Conservation (phyloP, 2,329 filamentous ascomycete genomes). For the Balansia obtecta region DNA sequence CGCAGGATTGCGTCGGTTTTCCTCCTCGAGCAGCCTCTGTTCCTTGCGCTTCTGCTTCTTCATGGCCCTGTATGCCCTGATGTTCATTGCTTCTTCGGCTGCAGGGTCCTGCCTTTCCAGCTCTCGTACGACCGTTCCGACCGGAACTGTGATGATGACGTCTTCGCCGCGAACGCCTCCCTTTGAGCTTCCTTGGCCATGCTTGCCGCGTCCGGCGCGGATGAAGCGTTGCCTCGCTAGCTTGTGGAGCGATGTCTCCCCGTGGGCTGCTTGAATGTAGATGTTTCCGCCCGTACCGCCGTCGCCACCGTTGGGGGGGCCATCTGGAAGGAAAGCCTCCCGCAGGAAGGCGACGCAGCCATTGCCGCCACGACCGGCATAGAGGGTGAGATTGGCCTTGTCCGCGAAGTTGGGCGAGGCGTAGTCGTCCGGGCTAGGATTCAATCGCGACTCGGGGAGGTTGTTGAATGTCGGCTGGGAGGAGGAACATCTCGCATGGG, state of each 20-base stretch:
- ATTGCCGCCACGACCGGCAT: constrained; percentile 72
- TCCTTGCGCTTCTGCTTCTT: constrained; percentile 21
- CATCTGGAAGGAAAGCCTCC: constrained; percentile 79
- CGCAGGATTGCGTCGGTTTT: constrained; percentile 10
- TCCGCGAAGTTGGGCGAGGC: constrained; percentile 75
- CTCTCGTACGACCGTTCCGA: constrained; percentile 84
- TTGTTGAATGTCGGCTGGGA: constrained; percentile 21
- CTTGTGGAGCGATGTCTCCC: constrained; percentile 89
- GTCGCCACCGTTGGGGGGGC: constrained; percentile 88
- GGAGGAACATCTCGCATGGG: constrained; percentile 4
- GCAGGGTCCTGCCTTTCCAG: constrained; percentile 66
- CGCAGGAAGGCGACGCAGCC: constrained; percentile 91
- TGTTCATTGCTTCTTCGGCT: constrained; percentile 43
- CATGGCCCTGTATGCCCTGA: constrained; percentile 19
- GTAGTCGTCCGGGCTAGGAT: constrained; percentile 78
- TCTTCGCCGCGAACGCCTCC: constrained; percentile 77
- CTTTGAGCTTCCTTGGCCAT: constrained; percentile 61
- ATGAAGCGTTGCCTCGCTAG: constrained; percentile 65
- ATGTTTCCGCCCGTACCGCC: constrained; percentile 84
- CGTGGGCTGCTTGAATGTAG: constrained; percentile 85
- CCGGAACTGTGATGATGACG: constrained; percentile 76
- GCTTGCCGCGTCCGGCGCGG: constrained; percentile 62
- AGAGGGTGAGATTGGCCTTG: constrained; percentile 63
- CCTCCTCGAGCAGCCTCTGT: constrained; percentile 23
- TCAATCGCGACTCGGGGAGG: constrained; percentile 47